These are phyloP conservation scores for Cladosporium oxysporum DNA, from an alignment of 2,329 filamentous ascomycete species.

Conservation along the genomic window DNA sequence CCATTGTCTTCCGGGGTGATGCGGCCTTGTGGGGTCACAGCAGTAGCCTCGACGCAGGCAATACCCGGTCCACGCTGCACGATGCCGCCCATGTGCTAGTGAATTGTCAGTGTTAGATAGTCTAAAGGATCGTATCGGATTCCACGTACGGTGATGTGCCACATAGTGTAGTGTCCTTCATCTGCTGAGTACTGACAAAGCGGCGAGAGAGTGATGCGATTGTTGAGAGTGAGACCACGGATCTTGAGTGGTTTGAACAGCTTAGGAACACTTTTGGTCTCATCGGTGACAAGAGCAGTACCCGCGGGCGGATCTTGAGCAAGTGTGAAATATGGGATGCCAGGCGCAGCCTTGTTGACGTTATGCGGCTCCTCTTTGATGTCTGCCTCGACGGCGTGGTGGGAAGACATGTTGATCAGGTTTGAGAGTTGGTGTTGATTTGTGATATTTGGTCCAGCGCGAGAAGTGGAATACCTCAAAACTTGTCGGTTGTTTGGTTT, in stretches of 20 bases:
- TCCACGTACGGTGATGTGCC: slow-evolving; percentile 8
- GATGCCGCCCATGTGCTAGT: slow-evolving; percentile 57
- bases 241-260: slow-evolving; percentile 61
- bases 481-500: neutral
- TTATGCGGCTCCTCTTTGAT: slow-evolving; percentile 32
- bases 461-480: neutral
- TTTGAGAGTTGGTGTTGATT: neutral
- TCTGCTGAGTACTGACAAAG: slow-evolving; percentile 68
- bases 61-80: slow-evolving; percentile 73
- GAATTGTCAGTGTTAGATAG: neutral
- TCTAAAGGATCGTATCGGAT: too few relatives aligned
- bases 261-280: slow-evolving; percentile 55
- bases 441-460: neutral
- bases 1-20: slow-evolving; percentile 80
- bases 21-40: slow-evolving; percentile 72
- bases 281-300: slow-evolving; percentile 49
- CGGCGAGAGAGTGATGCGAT: slow-evolving; percentile 65
- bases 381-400: slow-evolving; percentile 33
- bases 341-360: slow-evolving; percentile 46
- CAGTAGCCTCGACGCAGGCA: slow-evolving; percentile 75
- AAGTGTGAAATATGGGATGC: slow-evolving; percentile 52
- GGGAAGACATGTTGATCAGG: slow-evolving; percentile 23
- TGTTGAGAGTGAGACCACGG: slow-evolving; percentile 62
- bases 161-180: slow-evolving; percentile 71
- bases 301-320: slow-evolving; percentile 49